Evolutionary conservation across 225 moss, liverwort and hornwort species (phyloP).

Genomic region (Rhytidiadelphus loreus): DNA sequence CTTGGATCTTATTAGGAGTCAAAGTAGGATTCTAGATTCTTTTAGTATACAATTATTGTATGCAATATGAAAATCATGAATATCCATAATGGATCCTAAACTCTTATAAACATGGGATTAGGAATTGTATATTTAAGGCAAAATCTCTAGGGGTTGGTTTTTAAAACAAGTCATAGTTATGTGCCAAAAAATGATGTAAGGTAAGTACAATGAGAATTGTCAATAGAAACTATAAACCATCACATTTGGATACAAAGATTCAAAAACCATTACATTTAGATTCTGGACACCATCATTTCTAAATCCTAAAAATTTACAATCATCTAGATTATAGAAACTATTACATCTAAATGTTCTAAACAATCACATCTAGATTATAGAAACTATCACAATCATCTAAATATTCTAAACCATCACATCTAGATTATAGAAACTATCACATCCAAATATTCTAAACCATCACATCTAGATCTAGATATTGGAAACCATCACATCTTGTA

Average conservation of each 20-base stretch:
- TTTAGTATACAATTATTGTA: not conserved
- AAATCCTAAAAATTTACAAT: not conserved
- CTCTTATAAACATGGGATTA: not conserved
- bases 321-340: not conserved
- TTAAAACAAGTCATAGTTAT: not conserved
- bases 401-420: too few relatives aligned
- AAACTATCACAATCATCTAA: not conserved
- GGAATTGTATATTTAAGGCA: not conserved
- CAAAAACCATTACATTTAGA: too few relatives aligned
- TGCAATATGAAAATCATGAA: not conserved
- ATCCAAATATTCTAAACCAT: too few relatives aligned
- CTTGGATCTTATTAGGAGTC: not conserved
- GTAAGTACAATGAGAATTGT: fast-evolving
- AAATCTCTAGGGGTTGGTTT: not conserved
- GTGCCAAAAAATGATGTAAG: not conserved
- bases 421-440: too few relatives aligned
- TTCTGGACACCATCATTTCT: fast-evolving
- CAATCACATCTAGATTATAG: fast-evolving
- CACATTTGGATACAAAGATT: not conserved
- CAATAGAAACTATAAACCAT: fast-evolving
- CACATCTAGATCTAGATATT: not conserved
- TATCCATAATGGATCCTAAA: not conserved
- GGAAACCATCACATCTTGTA: too few relatives aligned
- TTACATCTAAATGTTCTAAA: too few relatives aligned
- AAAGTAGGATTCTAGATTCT: not conserved